These are phyloP conservation scores for Cladosporium sp. DNA, from an alignment of 2,329 filamentous ascomycete species.

Conservation along the genomic window DNA sequence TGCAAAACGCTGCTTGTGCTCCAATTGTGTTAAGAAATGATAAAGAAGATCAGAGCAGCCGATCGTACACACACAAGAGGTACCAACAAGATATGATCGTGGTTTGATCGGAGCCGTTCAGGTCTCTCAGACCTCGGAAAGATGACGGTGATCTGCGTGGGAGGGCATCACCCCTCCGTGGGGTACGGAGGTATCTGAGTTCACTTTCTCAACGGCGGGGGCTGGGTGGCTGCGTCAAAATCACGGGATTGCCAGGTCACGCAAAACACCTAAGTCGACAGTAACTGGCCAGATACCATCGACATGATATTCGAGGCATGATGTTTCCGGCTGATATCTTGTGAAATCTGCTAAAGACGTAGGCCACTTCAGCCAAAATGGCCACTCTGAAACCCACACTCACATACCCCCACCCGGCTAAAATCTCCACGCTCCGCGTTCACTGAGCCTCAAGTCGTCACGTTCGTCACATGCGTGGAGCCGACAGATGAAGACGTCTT, in stretches of 20 bases:
- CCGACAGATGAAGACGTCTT: slow-evolving; percentile 4
- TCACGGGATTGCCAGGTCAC: not conserved
- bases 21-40: too few species aligned
- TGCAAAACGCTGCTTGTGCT: too few species aligned
- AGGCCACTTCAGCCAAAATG: not conserved
- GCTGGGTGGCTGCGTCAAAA: not conserved
- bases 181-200: not conserved
- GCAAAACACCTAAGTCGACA: not conserved
- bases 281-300: not conserved
- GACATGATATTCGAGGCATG: not conserved
- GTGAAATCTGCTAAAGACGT: not conserved
- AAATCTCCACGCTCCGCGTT: not conserved
- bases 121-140: too few species aligned
- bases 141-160: too few species aligned
- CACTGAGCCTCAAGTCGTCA: not conserved
- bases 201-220: slow-evolving; percentile 4
- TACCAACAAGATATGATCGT: too few species aligned
- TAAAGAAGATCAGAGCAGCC: too few species aligned
- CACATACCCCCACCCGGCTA: not conserved
- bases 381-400: not conserved
- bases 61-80: too few species aligned
- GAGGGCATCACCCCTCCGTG: not conserved
- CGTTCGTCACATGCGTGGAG: slow-evolving; percentile 7
- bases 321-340: not conserved
- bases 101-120: too few species aligned